Evolutionary conservation across 345 rosid genomes (phyloP).

Genomic region (Linum usitatissimum): DNA sequence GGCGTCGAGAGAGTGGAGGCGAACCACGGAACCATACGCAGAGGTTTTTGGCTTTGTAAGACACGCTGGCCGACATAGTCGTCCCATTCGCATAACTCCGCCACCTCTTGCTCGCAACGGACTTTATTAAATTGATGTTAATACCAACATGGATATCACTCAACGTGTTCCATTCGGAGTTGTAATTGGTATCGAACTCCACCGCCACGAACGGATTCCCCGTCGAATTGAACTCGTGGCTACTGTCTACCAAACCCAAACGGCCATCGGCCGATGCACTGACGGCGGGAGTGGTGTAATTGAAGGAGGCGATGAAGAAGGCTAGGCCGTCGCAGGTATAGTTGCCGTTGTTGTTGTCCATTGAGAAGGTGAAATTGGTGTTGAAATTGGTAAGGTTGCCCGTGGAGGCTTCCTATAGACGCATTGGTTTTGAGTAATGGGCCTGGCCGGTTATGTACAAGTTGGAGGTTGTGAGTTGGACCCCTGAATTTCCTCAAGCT

Average conservation of each 20-base stretch:
- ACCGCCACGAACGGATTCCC: background rate
- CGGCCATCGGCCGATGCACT: background rate
- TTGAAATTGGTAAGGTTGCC: background rate
- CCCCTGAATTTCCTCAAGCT: background rate
- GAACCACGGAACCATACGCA: too few relatives aligned
- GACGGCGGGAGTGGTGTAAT: background rate
- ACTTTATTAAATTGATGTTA: background rate
- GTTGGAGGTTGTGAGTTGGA: background rate
- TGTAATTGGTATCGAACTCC: background rate
- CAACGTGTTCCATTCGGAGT: background rate
- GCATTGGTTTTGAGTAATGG: background rate
- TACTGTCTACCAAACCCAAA: background rate
- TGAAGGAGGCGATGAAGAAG: background rate
- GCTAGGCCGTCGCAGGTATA: background rate
- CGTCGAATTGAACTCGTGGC: background rate
- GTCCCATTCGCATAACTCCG: background rate
- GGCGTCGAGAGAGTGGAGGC: too few relatives aligned
- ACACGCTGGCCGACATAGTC: background rate
- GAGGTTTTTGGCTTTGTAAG: background rate
- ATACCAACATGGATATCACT: background rate
- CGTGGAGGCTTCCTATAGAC: background rate
- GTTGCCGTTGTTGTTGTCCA: background rate
- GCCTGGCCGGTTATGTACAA: background rate
- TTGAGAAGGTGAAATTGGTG: background rate
- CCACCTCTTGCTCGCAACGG: background rate